Percentiles rank a stretch among this genome's conserved stretches.
Evolutionary conservation across 2,329 filamentous ascomycete genomes (phyloP).

Genomic region (Colletotrichum theobromicola): DNA sequence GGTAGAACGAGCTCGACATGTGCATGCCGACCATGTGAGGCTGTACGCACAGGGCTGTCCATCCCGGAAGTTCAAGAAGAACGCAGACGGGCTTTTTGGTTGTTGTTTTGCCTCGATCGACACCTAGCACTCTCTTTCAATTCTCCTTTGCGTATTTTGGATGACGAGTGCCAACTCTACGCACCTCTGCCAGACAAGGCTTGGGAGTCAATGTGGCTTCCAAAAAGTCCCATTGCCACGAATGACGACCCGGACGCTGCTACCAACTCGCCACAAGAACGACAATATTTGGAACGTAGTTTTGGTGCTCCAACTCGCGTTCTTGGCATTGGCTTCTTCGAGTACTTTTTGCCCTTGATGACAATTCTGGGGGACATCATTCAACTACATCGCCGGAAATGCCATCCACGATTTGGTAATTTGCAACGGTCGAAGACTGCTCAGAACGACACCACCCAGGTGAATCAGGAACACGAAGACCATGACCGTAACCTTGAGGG

Average conservation of each 20-base stretch:
- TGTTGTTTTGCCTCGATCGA: conserved; percentile 51
- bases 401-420: background rate
- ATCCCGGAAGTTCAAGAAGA: conserved; percentile 39
- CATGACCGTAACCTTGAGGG: background rate
- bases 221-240: background rate
- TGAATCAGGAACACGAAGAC: background rate
- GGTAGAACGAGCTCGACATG: background rate
- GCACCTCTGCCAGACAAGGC: background rate
- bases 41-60: background rate
- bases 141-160: conserved; percentile 45
- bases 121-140: conserved; percentile 55
- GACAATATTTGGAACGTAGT: background rate
- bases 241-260: background rate
- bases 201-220: conserved; percentile 20
- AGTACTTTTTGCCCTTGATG: background rate
- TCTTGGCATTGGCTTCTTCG: background rate
- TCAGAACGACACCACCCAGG: background rate
- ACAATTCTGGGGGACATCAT: background rate
- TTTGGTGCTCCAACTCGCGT: background rate
- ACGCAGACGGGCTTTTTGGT: conserved; percentile 51
- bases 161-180: conserved; percentile 49
- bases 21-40: background rate
- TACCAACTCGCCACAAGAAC: background rate
- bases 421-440: background rate
- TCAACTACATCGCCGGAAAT: background rate